A percentile compares a stretch with the other conserved stretches of the same genome.
Evolutionary conservation across 371 early-diverging fungal genomes (phyloP).

Genomic region (Mycotypha africana): DNA sequence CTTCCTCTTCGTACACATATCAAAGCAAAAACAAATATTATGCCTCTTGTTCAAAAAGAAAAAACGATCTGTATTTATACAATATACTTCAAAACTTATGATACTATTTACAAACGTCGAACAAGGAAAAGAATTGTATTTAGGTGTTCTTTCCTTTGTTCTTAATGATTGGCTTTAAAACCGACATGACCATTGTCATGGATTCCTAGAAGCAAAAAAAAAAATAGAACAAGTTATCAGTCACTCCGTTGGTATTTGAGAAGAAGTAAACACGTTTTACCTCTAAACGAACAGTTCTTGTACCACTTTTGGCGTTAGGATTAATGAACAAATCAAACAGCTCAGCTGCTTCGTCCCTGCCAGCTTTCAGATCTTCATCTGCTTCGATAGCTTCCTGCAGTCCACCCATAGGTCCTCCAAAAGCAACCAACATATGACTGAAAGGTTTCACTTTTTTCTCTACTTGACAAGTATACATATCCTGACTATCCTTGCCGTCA

Average conservation of each 20-base stretch:
- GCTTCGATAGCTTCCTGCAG: slow-evolving; percentile 68
- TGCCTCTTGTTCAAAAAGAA: too few relatives aligned
- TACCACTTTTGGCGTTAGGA: slow-evolving; percentile 58
- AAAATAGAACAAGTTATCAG: neutral
- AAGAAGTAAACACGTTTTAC: slow-evolving; percentile 34
- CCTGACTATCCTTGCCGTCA: slow-evolving; percentile 42
- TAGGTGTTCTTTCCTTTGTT: slow-evolving; percentile 22
- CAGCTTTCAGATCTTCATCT: slow-evolving; percentile 58
- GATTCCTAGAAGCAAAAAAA: slow-evolving; percentile 17
- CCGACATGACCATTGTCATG: slow-evolving; percentile 28
- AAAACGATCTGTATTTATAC: too few relatives aligned
- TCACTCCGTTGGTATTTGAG: too few relatives aligned
- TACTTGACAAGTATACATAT: slow-evolving; percentile 30
- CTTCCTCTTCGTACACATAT: too few relatives aligned
- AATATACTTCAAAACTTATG: too few relatives aligned
- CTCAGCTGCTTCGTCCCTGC: slow-evolving; percentile 55
- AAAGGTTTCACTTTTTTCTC: slow-evolving; percentile 19
- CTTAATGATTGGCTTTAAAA: slow-evolving; percentile 19
- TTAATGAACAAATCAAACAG: slow-evolving; percentile 66
- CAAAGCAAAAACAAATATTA: too few relatives aligned
- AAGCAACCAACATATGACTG: slow-evolving; percentile 59
- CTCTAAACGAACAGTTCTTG: slow-evolving; percentile 63
- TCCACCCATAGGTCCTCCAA: slow-evolving; percentile 64
- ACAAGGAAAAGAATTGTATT: too few relatives aligned
- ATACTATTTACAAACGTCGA: too few relatives aligned